These are phyloP conservation scores for Gaeumannomyces tritici DNA, from an alignment of 2,329 filamentous ascomycete genomes.

Conservation along the genomic window DNA sequence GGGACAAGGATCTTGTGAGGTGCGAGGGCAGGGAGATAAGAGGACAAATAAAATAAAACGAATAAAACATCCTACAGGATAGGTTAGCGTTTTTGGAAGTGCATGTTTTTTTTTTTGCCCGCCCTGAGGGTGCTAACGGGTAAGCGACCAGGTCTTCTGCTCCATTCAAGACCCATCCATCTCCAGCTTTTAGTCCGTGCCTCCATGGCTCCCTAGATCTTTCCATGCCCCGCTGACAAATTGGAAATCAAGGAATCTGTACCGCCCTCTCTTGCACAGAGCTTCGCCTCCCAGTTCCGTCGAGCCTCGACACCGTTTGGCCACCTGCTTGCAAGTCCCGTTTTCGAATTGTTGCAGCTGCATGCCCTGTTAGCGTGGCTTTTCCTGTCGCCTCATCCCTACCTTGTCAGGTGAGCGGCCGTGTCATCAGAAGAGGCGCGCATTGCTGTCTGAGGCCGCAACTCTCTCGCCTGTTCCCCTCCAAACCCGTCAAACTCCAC, in stretches of 20 bases:
- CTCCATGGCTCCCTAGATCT: not conserved
- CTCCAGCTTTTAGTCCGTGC: no score
- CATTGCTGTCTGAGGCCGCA: constrained; percentile 9
- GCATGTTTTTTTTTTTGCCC: no score
- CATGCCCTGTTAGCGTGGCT: not conserved
- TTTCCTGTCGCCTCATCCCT: not conserved
- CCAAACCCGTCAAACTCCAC: not conserved
- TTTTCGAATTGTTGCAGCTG: not conserved
- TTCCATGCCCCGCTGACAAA: constrained; percentile 14
- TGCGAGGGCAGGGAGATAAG: no score
- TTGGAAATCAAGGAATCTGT: constrained; percentile 12
- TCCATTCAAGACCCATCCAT: not conserved
- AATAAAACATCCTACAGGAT: no score
- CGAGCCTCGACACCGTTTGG: not conserved
- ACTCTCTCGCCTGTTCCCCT: constrained; percentile 4
- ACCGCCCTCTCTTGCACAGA: constrained; percentile 7
- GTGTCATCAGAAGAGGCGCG: not conserved
- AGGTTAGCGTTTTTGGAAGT: no score
- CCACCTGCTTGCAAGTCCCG: not conserved
- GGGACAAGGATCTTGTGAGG: no score
- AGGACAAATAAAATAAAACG: no score
- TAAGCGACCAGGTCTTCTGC: no score
- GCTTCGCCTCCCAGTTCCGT: not conserved
- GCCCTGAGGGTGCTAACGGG: no score
- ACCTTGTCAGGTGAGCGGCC: not conserved